These are phyloP conservation scores for Colletotrichum cereale DNA, from an alignment of 2,329 filamentous ascomycete genomes.

Conservation along the genomic window DNA sequence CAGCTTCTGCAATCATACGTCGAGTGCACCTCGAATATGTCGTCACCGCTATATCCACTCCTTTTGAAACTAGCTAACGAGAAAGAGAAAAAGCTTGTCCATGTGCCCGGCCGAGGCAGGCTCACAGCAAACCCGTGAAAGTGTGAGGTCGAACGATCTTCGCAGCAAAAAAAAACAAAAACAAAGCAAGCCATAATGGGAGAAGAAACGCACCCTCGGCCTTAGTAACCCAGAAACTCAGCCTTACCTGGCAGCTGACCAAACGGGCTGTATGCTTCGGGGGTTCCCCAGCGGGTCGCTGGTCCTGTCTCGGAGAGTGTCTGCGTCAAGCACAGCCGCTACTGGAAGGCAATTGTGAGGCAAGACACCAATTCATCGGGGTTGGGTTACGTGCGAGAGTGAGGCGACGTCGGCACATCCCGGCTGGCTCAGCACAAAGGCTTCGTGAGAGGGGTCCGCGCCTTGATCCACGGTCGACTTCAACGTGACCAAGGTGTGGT, in stretches of 20 bases:
- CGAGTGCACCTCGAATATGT: too few species aligned
- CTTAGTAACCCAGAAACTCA: background rate
- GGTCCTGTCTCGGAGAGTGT: background rate
- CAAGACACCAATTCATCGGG: background rate
- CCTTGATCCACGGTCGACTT: background rate
- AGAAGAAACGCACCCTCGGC: background rate
- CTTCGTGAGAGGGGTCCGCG: background rate
- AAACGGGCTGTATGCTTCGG: background rate
- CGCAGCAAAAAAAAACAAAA: background rate
- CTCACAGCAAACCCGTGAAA: background rate
- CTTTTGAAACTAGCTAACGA: background rate
- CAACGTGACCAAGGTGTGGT: too few species aligned
- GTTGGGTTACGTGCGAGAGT: slow-evolving; percentile 5
- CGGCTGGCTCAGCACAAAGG: background rate
- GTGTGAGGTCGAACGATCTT: background rate
- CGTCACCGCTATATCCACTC: background rate
- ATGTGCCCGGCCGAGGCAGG: background rate
- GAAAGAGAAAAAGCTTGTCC: background rate
- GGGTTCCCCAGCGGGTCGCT: background rate
- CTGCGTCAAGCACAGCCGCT: slow-evolving; percentile 3
- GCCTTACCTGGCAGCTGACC: background rate
- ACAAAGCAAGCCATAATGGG: background rate
- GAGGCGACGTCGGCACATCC: background rate
- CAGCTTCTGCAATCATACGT: background rate
- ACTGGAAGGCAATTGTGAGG: too few species aligned